Evolutionary conservation across 106 monocot genomes (phyloP).

Genomic region (Chionographis japonica): DNA sequence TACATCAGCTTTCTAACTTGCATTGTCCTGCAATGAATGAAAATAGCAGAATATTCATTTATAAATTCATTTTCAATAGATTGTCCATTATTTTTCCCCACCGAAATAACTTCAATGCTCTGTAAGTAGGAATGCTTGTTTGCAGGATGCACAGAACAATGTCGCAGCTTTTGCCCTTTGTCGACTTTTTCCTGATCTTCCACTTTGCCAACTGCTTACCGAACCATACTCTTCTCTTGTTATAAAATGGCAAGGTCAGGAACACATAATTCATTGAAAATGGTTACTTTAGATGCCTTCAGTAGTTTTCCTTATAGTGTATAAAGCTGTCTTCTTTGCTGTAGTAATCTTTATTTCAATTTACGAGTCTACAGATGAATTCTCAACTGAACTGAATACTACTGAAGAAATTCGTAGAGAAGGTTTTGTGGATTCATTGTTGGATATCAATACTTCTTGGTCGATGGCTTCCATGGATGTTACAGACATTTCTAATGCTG

Average conservation of each 20-base stretch:
- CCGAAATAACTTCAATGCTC: background rate
- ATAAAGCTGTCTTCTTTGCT: background rate
- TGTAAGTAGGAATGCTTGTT: background rate
- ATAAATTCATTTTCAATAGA: no score
- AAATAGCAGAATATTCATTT: no score
- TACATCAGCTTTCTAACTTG: no score
- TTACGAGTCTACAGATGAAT: conserved; percentile 29
- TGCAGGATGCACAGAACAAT: conserved; percentile 80
- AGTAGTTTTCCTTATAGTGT: background rate
- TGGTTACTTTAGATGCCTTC: background rate
- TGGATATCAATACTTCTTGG: conserved; percentile 28
- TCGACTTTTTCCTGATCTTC: conserved; percentile 75
- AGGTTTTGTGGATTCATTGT: conserved; percentile 74
- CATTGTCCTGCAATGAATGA: no score
- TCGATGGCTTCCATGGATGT: conserved; percentile 15
- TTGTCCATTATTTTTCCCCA: no score
- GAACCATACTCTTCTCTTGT: conserved; percentile 75
- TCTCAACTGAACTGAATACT: conserved; percentile 27
- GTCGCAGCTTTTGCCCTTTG: conserved; percentile 81
- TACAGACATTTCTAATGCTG: conserved; percentile 12
- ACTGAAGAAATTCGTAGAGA: conserved; percentile 60
- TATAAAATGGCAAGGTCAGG: conserved; percentile 64
- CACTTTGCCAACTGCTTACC: conserved; percentile 54
- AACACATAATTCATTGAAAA: background rate
- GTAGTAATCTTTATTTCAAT: background rate